Percentiles rank a stretch among this genome's conserved stretches.
These are phyloP conservation scores for Canariomyces notabilis DNA, from an alignment of 2,329 filamentous ascomycete species.

Conservation along the genomic window DNA sequence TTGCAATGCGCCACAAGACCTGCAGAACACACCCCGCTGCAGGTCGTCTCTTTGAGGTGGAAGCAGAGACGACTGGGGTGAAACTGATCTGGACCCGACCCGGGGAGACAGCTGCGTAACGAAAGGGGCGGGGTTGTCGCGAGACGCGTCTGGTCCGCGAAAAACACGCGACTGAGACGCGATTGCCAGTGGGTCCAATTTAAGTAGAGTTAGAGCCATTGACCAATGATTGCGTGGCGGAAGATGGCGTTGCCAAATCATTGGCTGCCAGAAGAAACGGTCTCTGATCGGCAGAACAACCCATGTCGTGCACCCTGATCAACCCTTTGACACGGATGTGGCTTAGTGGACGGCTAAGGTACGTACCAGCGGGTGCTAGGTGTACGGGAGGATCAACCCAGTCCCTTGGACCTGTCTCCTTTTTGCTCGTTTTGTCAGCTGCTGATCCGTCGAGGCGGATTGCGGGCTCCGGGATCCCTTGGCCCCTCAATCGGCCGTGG, in stretches of 20 bases:
- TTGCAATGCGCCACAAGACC: not conserved
- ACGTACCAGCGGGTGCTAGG: too few species aligned
- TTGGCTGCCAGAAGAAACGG: conserved; percentile 13
- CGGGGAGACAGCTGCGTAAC: not conserved
- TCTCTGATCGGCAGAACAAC: too few species aligned
- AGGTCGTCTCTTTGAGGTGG: not conserved
- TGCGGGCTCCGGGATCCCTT: not conserved
- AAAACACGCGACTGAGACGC: conserved; percentile 20
- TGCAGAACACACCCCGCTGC: not conserved
- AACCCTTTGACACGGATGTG: conserved; percentile 1
- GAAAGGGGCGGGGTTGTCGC: not conserved
- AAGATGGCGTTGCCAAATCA: conserved; percentile 6
- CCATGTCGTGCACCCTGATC: conserved; percentile 9
- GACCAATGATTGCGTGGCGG: conserved; percentile 17
- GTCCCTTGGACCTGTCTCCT: not conserved
- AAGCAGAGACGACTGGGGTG: not conserved
- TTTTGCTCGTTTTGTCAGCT: not conserved
- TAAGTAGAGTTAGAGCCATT: too few species aligned
- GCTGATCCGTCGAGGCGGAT: not conserved
- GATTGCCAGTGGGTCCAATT: conserved; percentile 15
- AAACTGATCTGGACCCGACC: too few species aligned
- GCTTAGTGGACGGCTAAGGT: not conserved
- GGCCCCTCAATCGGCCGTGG: not conserved
- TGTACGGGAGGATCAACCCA: too few species aligned
- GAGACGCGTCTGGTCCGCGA: conserved; percentile 22